These are phyloP conservation scores for Rosa multiflora DNA, from an alignment of 306 rosid species.

Conservation along the genomic window DNA sequence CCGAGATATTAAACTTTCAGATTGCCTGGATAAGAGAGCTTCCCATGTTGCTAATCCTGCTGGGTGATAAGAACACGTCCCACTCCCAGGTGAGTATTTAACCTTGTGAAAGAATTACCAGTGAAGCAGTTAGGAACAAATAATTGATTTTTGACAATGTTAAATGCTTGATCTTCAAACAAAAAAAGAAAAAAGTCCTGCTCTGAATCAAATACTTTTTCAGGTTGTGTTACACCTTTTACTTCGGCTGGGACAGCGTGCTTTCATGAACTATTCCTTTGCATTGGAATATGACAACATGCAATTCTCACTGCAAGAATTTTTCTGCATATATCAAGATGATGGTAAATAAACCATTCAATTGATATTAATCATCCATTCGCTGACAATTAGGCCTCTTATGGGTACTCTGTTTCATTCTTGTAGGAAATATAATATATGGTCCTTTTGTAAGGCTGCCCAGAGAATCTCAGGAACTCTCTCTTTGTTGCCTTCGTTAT, in stretches of 20 bases:
- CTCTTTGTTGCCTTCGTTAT: slow-evolving; percentile 69
- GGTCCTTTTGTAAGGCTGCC: slow-evolving; percentile 86
- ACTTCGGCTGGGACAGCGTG: slow-evolving; percentile 64
- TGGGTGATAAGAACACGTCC: slow-evolving; percentile 60
- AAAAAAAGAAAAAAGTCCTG: background rate
- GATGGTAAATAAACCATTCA: slow-evolving; percentile 48
- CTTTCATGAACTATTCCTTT: slow-evolving; percentile 53
- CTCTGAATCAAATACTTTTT: background rate
- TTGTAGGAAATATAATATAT: slow-evolving; percentile 53
- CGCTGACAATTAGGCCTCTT: slow-evolving; percentile 21
- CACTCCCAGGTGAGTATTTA: slow-evolving; percentile 55
- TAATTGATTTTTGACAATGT: background rate
- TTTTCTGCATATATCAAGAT: slow-evolving; percentile 43
- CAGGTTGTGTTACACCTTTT: slow-evolving; percentile 67
- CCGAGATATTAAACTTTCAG: slow-evolving; percentile 49
- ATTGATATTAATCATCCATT: slow-evolving; percentile 6
- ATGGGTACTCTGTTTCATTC: slow-evolving; percentile 19
- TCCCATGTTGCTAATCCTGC: slow-evolving; percentile 62
- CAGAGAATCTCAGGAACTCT: slow-evolving; percentile 69
- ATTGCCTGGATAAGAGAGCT: slow-evolving; percentile 73
- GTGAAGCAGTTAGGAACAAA: slow-evolving; percentile 16
- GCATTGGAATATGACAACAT: slow-evolving; percentile 50
- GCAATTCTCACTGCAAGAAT: slow-evolving; percentile 53
- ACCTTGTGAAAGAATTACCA: slow-evolving; percentile 18
- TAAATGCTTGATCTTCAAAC: background rate